These are phyloP conservation scores for Corylus avellana DNA, from an alignment of 306 rosid species.

Conservation along the genomic window DNA sequence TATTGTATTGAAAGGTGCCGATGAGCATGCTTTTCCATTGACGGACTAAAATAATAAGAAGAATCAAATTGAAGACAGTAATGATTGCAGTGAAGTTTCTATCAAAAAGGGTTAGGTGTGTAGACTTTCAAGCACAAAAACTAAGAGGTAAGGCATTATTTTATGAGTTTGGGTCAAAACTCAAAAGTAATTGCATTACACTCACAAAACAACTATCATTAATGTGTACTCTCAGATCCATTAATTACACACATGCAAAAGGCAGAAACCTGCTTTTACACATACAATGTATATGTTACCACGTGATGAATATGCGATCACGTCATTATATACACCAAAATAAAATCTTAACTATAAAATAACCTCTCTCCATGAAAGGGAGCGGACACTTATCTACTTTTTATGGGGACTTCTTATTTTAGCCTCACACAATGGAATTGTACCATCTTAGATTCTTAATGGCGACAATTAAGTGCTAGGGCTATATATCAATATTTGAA, in stretches of 20 bases:
- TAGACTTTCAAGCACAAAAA: neutral
- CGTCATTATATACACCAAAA: no score
- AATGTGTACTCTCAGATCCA: neutral
- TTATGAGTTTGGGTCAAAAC: neutral
- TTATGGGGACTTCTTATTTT: neutral
- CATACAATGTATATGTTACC: no score
- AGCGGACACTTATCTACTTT: neutral
- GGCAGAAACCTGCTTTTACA: no score
- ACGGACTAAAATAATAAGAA: no score
- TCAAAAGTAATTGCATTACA: neutral
- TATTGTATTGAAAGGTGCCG: no score
- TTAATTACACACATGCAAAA: neutral
- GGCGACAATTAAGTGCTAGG: neutral
- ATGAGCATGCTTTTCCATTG: no score
- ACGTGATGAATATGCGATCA: no score
- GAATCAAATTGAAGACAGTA: no score
- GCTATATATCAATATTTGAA: neutral
- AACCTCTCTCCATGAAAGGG: no score
- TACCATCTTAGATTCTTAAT: neutral
- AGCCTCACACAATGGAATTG: neutral
- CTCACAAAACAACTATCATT: neutral
- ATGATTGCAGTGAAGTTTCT: no score
- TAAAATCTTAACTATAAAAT: no score
- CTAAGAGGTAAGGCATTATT: neutral
- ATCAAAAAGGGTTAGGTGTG: neutral